Evolutionary conservation across 192 early-diverging fungal species (phyloP).

Genomic region (Phycomyces blakesleeanus): DNA sequence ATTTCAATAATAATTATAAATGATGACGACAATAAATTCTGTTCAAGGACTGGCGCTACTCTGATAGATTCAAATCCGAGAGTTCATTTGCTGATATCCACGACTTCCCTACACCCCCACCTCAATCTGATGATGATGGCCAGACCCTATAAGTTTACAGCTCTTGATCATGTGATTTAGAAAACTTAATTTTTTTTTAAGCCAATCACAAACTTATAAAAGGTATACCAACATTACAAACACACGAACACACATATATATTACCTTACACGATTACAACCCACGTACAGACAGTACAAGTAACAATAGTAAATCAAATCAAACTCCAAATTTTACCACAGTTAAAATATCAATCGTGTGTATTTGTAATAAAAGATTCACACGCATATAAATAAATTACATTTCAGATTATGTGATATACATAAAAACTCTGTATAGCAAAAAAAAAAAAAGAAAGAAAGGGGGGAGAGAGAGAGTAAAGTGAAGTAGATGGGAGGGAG

Average conservation of each 20-base stretch:
- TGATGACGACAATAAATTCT: not conserved
- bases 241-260: not conserved
- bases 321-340: too few species aligned
- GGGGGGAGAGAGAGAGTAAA: not conserved
- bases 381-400: too few species aligned
- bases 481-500: not conserved
- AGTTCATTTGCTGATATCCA: slow-evolving; percentile 20
- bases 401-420: too few species aligned
- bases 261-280: not conserved
- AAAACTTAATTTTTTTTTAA: not conserved
- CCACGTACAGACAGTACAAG: too few species aligned
- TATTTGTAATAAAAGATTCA: too few species aligned
- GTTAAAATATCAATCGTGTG: too few species aligned
- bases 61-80: slow-evolving; percentile 10
- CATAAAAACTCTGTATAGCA: too few species aligned
- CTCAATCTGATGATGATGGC: not conserved
- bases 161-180: too few species aligned
- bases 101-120: slow-evolving; percentile 14
- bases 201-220: not conserved
- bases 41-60: slow-evolving; percentile 7
- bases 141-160: too few species aligned
- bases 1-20: too few species aligned
- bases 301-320: too few species aligned
- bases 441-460: too few species aligned
- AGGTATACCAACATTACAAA: not conserved